phyloP scores from a whole-genome alignment of 2,329 filamentous ascomycete species.

The Fonsecaea monophora region DNA sequence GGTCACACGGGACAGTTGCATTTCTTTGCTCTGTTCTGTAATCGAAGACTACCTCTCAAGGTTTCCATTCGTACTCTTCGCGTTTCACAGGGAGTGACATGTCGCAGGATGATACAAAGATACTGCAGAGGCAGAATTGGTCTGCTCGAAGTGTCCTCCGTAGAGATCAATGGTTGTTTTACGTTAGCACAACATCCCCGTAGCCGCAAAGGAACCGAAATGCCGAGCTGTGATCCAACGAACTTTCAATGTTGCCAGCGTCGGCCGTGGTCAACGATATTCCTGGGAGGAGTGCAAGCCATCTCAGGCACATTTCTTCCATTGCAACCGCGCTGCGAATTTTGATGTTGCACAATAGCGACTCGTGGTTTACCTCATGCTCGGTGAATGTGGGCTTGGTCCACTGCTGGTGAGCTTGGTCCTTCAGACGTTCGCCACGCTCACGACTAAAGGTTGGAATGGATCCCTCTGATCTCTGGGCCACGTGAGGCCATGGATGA shows the following conservation, averaged over 20 bases:
- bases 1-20: constrained; percentile 3
- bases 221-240: background rate
- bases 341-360: no score
- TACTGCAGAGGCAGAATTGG: background rate
- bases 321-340: background rate
- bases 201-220: background rate
- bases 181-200: background rate
- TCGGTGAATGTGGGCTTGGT: background rate
- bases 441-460: background rate
- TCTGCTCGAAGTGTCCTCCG: background rate
- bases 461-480: background rate
- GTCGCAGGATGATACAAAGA: constrained; percentile 2
- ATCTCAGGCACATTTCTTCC: background rate
- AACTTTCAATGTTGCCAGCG: background rate
- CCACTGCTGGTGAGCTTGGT: background rate
- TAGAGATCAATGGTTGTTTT: background rate
- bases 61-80: constrained; percentile 1
- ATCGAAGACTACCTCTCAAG: background rate
- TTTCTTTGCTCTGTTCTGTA: constrained; percentile 9
- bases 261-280: background rate
- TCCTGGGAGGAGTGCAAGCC: background rate
- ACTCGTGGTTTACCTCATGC: background rate
- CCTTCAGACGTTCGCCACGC: background rate
- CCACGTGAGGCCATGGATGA: background rate
- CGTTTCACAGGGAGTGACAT: constrained; percentile 12